phyloP scores from a whole-genome alignment of 192 early-diverging fungal species.

The Chytriomyces hyalinus region DNA sequence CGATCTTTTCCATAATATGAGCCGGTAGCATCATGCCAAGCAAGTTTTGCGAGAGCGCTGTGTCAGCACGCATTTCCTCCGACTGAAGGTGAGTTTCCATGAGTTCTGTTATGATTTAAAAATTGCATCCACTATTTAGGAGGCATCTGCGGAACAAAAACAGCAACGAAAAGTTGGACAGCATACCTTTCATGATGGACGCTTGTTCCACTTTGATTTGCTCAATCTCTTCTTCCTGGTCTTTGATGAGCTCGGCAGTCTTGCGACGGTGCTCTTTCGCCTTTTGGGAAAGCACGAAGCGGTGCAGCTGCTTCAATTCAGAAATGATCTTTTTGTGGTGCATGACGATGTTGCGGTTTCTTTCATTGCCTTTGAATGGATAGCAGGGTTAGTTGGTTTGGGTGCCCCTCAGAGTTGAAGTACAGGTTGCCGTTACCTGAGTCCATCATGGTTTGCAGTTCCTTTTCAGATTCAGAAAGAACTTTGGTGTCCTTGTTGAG shows the following conservation, averaged over 20 bases:
- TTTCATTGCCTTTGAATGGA: conserved; percentile 17
- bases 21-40: conserved; percentile 38
- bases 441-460: conserved; percentile 3
- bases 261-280: conserved; percentile 38
- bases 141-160: not conserved
- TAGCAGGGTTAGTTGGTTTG: not conserved
- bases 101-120: conserved; percentile 6
- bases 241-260: conserved; percentile 30
- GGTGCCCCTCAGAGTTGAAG: not conserved
- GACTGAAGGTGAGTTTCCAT: conserved; percentile 31
- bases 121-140: not conserved
- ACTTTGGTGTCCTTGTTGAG: conserved; percentile 20
- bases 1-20: conserved; percentile 38
- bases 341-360: conserved; percentile 8
- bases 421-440: not conserved
- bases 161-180: not conserved
- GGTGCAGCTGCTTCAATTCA: conserved; percentile 28
- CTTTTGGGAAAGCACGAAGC: not conserved
- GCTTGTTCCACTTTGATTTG: conserved; percentile 36
- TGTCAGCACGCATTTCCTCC: conserved; percentile 31
- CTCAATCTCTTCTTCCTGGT: conserved; percentile 41
- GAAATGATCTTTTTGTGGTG: conserved; percentile 36
- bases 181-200: conserved; percentile 20
- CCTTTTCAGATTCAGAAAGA: conserved; percentile 23
- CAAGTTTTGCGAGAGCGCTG: conserved; percentile 22